Conservation (phyloP, 768 basidiomycete species). For the Brasilioporus rufonigricans region DNA sequence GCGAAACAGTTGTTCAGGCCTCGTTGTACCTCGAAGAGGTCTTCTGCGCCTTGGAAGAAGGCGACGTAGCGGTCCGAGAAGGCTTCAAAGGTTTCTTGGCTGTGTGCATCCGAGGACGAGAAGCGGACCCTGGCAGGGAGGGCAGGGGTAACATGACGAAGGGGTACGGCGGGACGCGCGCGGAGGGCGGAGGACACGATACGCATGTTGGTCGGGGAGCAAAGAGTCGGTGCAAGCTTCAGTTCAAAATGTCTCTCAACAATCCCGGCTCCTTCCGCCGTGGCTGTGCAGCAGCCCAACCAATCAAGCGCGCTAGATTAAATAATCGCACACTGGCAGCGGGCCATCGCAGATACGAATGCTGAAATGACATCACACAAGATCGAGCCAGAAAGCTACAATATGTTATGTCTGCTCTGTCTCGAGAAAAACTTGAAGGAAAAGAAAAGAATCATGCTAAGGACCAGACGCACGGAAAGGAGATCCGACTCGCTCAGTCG, state of each 20-base stretch:
- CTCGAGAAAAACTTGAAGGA: no score
- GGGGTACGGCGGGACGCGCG: constrained; percentile 47
- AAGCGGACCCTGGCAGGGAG: constrained; percentile 36
- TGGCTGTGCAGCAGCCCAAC: constrained; percentile 11
- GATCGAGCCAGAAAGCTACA: no score
- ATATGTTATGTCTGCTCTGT: no score
- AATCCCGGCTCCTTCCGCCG: constrained; percentile 19
- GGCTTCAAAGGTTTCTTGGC: constrained; percentile 89
- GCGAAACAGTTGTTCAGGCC: constrained; percentile 99
- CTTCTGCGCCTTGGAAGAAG: constrained; percentile 91
- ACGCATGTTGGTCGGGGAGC: constrained; percentile 45
- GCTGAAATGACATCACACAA: no score
- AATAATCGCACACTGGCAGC: not conserved
- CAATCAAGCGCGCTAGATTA: not conserved
- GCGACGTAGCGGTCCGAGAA: constrained; percentile 92
- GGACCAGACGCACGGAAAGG: no score
- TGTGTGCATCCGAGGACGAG: constrained; percentile 57
- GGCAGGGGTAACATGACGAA: constrained; percentile 43
- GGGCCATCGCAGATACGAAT: no score
- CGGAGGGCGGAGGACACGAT: constrained; percentile 64
- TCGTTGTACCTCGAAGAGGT: constrained; percentile 98
- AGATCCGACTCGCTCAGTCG: no score
- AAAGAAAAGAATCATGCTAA: no score
- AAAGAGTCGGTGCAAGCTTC: not conserved
- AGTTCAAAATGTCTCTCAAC: constrained; percentile 1